Evolutionary conservation across 345 rosid species (phyloP), one percentile per base, ranked within the genome.

Genomic region (Toxicodendron radicans): DNA sequence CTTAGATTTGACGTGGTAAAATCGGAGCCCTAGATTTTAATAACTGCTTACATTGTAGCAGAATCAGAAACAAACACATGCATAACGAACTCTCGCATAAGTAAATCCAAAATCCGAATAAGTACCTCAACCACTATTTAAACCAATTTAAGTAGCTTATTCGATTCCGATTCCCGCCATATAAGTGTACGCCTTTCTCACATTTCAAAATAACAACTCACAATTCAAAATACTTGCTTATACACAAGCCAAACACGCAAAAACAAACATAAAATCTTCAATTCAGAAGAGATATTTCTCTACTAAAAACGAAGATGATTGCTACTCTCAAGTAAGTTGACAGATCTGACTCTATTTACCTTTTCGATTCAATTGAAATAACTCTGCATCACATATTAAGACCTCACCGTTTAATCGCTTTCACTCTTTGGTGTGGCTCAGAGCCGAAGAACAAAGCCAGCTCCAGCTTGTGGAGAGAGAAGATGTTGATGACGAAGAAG

Each of bases 391-490:
- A 33, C 24, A 12, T 49, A 24, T 20, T 17, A 10, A 7, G 62
- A 18, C 49, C 58, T 53, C 21, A 14, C 5, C 12, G 30, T 49
- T 18, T 52, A 11, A 17, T 77, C 11, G 5, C 46, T 61, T 41
- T 63, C 38, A 38, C 20, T 8, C 63, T 74, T 58, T 27, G 43
- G 16, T 57, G 78, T 77, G 62, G 54, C 68, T 57, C 79, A 88
- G 97, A 86, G 80, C 93, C 59, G 95, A 90, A 85, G 91, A 88
- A 58, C 79, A 80, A 63, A 87, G 81, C 69, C 92, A 90, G 84
- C 68, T 87, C 70, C 92, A 90, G 90, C 88, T 92, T 63, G 86
- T 90, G 60, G 91, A 87, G 69, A 91, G 93, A 53, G 92, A 87
- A 73, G 89, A 88, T 5, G 70, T 87, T 7, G 91, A 86, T 33